These are phyloP conservation scores for Paecilomyces fulvus DNA, from an alignment of 2,329 filamentous ascomycete species.

Conservation along the genomic window DNA sequence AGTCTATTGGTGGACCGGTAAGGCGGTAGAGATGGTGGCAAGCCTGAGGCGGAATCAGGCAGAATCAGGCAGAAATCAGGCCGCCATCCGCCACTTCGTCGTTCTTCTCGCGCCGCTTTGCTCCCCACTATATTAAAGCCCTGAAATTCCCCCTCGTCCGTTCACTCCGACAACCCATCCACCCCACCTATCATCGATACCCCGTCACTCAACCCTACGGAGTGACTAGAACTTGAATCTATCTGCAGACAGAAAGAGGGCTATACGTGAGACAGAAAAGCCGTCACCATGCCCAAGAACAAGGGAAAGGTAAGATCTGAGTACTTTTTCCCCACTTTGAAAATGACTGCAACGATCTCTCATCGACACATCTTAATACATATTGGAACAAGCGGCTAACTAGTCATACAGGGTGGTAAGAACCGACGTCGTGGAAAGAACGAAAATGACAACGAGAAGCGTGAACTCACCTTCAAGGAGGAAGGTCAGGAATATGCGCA, in stretches of 20 bases:
- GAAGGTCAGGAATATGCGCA: constrained; percentile 90
- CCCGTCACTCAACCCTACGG: background rate
- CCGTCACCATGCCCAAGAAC: constrained; percentile 84
- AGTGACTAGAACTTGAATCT: background rate
- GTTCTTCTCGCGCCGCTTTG: background rate
- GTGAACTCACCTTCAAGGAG: constrained; percentile 97
- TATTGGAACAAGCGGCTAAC: constrained; percentile 17
- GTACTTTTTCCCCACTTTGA: constrained; percentile 18
- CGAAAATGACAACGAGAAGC: constrained; percentile 98
- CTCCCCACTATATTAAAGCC: constrained; percentile 13
- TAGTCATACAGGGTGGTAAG: constrained; percentile 71
- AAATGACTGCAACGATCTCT: constrained; percentile 9
- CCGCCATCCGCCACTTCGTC: constrained; percentile 10
- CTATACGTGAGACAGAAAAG: constrained; percentile 6
- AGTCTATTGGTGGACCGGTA: background rate
- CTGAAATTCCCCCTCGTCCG: constrained; percentile 13
- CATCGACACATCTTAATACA: constrained; percentile 3
- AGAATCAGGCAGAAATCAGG: constrained; percentile 2
- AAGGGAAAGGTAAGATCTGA: constrained; percentile 80
- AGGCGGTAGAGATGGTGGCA: constrained; percentile 2
- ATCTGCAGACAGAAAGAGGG: constrained; percentile 3
- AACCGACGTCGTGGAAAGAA: constrained; percentile 98
- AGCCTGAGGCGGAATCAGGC: constrained; percentile 19
- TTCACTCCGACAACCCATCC: constrained; percentile 13
- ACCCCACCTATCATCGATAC: constrained; percentile 7